phyloP scores from a whole-genome alignment of 192 early-diverging fungal genomes.

The Paraglomus occultum region DNA sequence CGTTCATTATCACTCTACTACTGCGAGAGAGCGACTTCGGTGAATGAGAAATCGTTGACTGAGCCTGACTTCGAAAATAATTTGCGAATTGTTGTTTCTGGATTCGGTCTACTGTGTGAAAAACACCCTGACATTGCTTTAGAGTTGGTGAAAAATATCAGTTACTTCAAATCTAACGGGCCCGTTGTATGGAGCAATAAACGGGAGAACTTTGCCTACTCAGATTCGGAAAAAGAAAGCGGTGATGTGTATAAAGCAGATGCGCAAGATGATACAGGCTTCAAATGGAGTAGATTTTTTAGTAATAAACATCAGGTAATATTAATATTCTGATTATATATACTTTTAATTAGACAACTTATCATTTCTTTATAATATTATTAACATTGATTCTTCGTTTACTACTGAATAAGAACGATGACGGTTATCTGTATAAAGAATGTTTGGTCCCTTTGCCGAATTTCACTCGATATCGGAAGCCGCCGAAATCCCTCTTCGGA shows the following conservation, averaged over 20 bases:
- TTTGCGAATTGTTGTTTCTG: background rate
- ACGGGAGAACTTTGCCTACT: background rate
- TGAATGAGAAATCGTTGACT: no score
- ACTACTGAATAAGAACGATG: background rate
- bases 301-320: no score
- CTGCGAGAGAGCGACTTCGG: no score
- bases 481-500: background rate
- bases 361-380: no score
- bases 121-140: conserved; percentile 7
- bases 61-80: no score
- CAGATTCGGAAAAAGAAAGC: background rate
- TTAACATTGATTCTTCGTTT: background rate
- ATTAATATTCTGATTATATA: no score
- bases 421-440: background rate
- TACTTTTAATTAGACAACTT: background rate
- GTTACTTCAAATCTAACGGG: conserved; percentile 2
- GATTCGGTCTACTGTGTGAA: background rate
- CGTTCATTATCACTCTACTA: no score
- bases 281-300: background rate
- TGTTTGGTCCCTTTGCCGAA: conserved; percentile 11
- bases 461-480: background rate
- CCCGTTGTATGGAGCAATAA: background rate
- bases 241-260: background rate
- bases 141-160: background rate
- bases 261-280: background rate